Conservation (phyloP, 108 stramenopile species). For the Seminavis robusta region DNA sequence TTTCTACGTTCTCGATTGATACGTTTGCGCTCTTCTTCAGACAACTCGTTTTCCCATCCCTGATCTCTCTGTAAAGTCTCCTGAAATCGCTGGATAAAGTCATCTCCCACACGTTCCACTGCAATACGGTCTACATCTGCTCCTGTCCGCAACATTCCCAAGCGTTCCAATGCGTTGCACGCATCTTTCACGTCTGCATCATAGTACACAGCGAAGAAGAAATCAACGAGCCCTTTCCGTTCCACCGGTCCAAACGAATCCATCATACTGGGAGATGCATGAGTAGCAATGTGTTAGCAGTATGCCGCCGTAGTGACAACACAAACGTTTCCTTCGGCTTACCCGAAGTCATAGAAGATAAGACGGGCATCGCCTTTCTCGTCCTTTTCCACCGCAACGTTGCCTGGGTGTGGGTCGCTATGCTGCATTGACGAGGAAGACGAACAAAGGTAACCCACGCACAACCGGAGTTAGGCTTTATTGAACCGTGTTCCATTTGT, state of each 20-base stretch:
- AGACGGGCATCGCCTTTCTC: slow-evolving; percentile 68
- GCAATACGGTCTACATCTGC: slow-evolving; percentile 91
- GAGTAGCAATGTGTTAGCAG: too few species aligned
- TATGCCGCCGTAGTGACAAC: too few species aligned
- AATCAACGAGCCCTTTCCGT: slow-evolving; percentile 84
- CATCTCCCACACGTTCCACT: slow-evolving; percentile 92
- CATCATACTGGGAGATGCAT: too few species aligned
- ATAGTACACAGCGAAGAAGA: slow-evolving; percentile 90
- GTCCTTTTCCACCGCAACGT: slow-evolving; percentile 85
- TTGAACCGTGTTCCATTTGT: too few species aligned
- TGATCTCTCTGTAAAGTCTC: slow-evolving; percentile 64
- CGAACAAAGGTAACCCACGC: too few species aligned
- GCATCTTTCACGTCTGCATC: slow-evolving; percentile 89
- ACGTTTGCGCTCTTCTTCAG: slow-evolving; percentile 73
- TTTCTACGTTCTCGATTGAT: slow-evolving; percentile 63
- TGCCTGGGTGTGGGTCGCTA: slow-evolving; percentile 77
- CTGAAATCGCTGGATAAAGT: slow-evolving; percentile 93
- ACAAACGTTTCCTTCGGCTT: too few species aligned
- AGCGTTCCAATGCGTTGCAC: slow-evolving; percentile 86
- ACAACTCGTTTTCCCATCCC: slow-evolving; percentile 75
- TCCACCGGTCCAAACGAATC: slow-evolving; percentile 81
- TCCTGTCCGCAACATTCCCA: slow-evolving; percentile 90
- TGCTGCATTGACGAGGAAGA: slow-evolving; percentile 11
- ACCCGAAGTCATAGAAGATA: slow-evolving; percentile 98
- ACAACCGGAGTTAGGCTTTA: too few species aligned